Percentiles rank a stretch among this genome's conserved stretches.
Evolutionary conservation across 1,284 basidiomycete genomes (phyloP).

Genomic region (Porogramme epimiltina): DNA sequence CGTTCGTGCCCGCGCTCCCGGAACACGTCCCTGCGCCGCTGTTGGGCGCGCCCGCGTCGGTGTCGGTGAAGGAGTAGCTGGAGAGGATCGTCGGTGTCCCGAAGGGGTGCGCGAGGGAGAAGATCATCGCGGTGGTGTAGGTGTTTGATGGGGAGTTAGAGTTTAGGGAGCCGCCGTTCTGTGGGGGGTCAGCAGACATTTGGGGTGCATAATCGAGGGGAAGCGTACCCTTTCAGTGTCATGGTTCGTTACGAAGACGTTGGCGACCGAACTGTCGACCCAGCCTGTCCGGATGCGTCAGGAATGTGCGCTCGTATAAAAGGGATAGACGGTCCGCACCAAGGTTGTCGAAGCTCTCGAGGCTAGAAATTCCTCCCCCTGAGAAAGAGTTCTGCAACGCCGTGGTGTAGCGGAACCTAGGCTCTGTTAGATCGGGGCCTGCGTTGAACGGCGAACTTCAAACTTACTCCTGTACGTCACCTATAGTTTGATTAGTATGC

Average conservation of each 20-base stretch:
- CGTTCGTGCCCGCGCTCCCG: slow-evolving; percentile 50
- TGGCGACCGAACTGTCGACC: slow-evolving; percentile 54
- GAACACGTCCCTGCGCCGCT: slow-evolving; percentile 53
- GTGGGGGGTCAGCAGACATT: neutral
- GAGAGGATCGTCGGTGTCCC: slow-evolving; percentile 68
- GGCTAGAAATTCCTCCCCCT: slow-evolving; percentile 48
- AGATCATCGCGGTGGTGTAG: slow-evolving; percentile 60
- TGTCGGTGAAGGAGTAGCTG: slow-evolving; percentile 52
- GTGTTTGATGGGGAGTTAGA: slow-evolving; percentile 64
- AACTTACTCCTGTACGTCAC: slow-evolving; percentile 66
- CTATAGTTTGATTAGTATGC: slow-evolving; percentile 25
- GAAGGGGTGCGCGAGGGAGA: slow-evolving; percentile 68
- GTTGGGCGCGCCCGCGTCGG: slow-evolving; percentile 55
- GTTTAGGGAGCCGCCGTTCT: slow-evolving; percentile 59
- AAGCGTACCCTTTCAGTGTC: slow-evolving; percentile 64
- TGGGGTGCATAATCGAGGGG: neutral
- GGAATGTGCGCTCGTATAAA: neutral
- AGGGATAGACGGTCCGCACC: slow-evolving; percentile 34
- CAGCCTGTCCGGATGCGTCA: slow-evolving; percentile 54
- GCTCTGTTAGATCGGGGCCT: no score
- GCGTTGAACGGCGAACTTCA: neutral
- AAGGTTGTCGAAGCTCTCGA: slow-evolving; percentile 57
- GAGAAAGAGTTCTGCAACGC: slow-evolving; percentile 54
- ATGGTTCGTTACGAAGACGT: slow-evolving; percentile 71
- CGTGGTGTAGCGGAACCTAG: slow-evolving; percentile 64